Conservation (phyloP, 805 yeast species). For the Ogataea ganodermae region DNA sequence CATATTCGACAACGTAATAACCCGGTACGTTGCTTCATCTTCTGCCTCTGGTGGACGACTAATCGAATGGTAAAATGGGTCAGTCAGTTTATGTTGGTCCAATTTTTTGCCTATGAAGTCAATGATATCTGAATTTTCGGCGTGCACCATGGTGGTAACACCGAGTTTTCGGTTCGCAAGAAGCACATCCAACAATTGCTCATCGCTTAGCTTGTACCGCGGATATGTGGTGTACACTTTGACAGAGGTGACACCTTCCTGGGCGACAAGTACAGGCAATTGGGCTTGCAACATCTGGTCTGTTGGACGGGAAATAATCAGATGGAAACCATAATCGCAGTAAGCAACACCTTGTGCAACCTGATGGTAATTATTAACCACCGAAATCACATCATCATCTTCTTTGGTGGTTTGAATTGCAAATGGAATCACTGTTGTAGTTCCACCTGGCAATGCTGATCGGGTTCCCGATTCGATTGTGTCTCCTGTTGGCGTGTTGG, state of each 20-base stretch:
- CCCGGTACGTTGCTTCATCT: conserved; percentile 52
- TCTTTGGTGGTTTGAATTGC: conserved; percentile 43
- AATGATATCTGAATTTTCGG: conserved; percentile 52
- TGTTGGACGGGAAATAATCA: conserved; percentile 38
- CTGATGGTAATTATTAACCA: conserved; percentile 25
- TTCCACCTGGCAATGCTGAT: conserved; percentile 52
- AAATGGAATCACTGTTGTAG: conserved; percentile 49
- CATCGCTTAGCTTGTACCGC: conserved; percentile 42
- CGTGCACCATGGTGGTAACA: conserved; percentile 52
- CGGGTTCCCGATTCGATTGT: conserved; percentile 46
- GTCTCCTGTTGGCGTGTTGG: conserved; percentile 44
- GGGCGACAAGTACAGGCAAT: conserved; percentile 37
- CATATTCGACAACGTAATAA: conserved; percentile 43
- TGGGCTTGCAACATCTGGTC: conserved; percentile 24
- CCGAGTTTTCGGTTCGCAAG: conserved; percentile 41
- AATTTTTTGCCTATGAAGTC: conserved; percentile 36
- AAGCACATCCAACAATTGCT: conserved; percentile 41
- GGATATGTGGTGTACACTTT: conserved; percentile 51
- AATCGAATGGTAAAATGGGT: conserved; percentile 47
- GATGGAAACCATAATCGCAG: conserved; percentile 52
- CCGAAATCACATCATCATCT: conserved; percentile 25
- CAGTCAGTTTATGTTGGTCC: conserved; percentile 39
- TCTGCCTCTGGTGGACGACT: conserved; percentile 48
- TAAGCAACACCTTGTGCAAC: conserved; percentile 38
- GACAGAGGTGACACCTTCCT: conserved; percentile 41